Base-by-base conservation (phyloP, 371 early-diverging fungal species). In the Sanchytrium tribonematis region DNA sequence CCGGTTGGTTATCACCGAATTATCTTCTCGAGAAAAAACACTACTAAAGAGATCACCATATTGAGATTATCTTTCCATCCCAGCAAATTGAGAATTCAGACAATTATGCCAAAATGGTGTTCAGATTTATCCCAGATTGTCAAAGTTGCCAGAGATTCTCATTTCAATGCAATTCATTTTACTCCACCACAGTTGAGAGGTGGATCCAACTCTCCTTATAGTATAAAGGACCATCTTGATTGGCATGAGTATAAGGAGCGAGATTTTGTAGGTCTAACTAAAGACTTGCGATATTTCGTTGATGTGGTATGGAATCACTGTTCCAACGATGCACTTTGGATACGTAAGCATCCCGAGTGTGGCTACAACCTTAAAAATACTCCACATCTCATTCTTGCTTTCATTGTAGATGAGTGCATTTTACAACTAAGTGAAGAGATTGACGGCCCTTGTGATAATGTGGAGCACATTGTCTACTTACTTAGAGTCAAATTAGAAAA, bases 301-400 rank as follows among this genome's bases (percentile, higher is more conserved):
- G 97, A 97, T 76, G 85, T 97, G 70, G 97, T 97, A 0, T 95
- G 92, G 92, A 97, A 97, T 78, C 97, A 97, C 74, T 95, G 94
- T 1, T 88, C 94, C 30, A 81, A 84, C 76, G 87, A 93, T 74
- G 86, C 88, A 16, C 78, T 74, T 1, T 97, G 93, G 88, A 82
- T 97, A 29, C 77, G 84, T 71, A 83, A 89, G 30, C 95, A 95
- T 75, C 97, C 97, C 1, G 95, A 95, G 29, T 1, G 68, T 86
- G 88, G 94, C 1, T 97, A 93, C 75, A 97, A 93, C 71, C 76
- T 97, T 66, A 78, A 84, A 69, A 97, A 90, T 71, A 87, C 93
- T 1, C 97, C 97, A 31, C 92, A 97, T 76, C 78, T 97, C 66
- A 82, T 85, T 28, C 82, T 90, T 30, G 95, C 97, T 0, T 93